Base-by-base conservation (phyloP, 768 basidiomycete species). In the Termitomyces sp. region DNA sequence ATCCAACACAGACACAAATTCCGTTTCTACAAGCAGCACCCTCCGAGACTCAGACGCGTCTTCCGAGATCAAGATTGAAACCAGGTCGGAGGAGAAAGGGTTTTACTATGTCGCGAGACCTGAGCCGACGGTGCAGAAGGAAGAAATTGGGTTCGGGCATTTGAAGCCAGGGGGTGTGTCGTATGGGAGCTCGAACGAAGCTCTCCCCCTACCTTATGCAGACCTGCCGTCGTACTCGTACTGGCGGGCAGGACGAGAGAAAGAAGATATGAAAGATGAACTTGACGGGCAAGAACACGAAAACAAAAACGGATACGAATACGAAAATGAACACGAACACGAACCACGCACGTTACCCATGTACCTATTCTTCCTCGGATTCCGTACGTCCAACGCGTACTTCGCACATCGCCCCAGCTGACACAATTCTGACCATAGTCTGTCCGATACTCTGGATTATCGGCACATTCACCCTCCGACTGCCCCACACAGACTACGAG, bases 391-490 rank as follows among this genome's bases (percentile, higher is more conserved):
- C 11, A 17, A 9, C 12, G 7, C 28, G 16, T 7, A 12, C 3
- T 45, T n/a, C 10, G 16, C 3, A 1, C 6, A 37, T 17, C 3
- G 5, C 23, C 1, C 7, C 30, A 25, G 14, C 19, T 34, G n/a
- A 49, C 8, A 16, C 9, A 35, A 10, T 12, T 21, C 2, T 37
- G 25, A 32, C n/a, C 34, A 35, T 40, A 63, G 63, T 59, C 0
- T 61, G 60, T 49, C 63, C 63, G 3, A 17, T 61, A 12, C 21
- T 57, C 23, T 63, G 63, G 63, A 16, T 63, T 2, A 41, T 59
- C 2, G 63, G 63, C 17, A 41, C 60, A 7, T 55, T 63, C 16
- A 59, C 40, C 6, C 21, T 63, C 30, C 60, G 57, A 10, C 25
- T 48, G 6, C 60, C 60, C 28, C 57, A 58, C 25, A n/a, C 40